Percentiles rank a stretch among this genome's conserved stretches.
Conservation (phyloP, 2,329 filamentous ascomycete species). For the Coniochaeta sp. region DNA sequence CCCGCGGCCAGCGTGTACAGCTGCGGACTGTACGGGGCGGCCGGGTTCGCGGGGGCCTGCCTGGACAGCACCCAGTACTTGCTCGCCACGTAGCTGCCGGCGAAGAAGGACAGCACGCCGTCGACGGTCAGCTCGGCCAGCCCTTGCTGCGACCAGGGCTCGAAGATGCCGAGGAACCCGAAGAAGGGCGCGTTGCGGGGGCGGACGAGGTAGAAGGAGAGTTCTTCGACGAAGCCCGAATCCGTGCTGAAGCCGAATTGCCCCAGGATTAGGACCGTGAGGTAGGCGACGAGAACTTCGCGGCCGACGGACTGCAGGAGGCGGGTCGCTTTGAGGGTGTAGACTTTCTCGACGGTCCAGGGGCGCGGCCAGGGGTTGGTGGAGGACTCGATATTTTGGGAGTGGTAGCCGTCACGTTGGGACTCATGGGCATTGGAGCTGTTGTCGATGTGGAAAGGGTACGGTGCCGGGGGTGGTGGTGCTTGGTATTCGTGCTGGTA, state of each 20-base stretch:
- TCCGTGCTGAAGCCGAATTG: neutral
- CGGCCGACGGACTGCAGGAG: neutral
- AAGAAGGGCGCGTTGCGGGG: neutral
- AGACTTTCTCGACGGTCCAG: neutral
- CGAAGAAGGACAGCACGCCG: neutral
- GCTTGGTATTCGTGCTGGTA: neutral
- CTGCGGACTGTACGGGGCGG: neutral
- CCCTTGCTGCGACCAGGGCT: neutral
- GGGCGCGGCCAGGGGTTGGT: neutral
- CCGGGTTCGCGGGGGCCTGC: neutral
- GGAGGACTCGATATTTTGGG: neutral
- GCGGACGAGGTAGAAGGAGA: neutral
- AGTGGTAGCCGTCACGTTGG: neutral
- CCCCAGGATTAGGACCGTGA: neutral
- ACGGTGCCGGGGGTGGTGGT: neutral
- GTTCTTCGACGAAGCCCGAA: neutral
- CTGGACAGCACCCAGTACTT: neutral
- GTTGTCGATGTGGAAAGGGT: neutral
- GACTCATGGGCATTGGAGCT: neutral
- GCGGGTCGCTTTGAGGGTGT: neutral
- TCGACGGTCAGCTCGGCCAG: neutral
- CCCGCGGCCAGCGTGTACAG: neutral
- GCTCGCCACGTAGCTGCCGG: neutral
- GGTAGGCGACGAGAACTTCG: neutral
- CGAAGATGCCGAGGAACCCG: neutral